Conservation (phyloP, 129 eudicot genomes). For the Flaveria brownii region DNA sequence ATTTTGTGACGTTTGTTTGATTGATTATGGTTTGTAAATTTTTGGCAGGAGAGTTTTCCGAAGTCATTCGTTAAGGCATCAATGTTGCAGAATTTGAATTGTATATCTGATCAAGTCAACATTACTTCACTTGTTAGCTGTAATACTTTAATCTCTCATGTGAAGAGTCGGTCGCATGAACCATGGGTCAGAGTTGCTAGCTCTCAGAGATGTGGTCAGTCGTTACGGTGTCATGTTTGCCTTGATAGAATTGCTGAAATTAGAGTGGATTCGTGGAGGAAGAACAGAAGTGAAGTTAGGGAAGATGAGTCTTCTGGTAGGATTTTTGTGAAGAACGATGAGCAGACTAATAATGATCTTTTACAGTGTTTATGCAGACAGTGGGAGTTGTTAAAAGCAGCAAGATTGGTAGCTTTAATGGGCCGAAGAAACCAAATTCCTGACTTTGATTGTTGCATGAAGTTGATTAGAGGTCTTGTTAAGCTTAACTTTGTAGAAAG, state of each 20-base stretch:
- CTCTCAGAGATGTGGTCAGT: constrained; percentile 23
- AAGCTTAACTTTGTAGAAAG: constrained; percentile 41
- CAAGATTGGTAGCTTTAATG: constrained; percentile 62
- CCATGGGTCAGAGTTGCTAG: constrained; percentile 27
- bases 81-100: constrained; percentile 39
- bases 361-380: constrained; percentile 54
- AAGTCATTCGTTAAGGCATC: constrained; percentile 34
- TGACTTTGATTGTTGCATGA: constrained; percentile 56
- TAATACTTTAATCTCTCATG: constrained; percentile 9
- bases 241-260: constrained; percentile 39
- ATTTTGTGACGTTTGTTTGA: constrained; percentile 1
- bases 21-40: not conserved
- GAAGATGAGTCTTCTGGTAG: constrained; percentile 41
- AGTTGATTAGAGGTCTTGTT: constrained; percentile 64
- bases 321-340: constrained; percentile 53
- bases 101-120: constrained; percentile 25
- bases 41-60: constrained; percentile 21
- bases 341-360: constrained; percentile 55
- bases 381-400: constrained; percentile 60
- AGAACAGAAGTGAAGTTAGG: constrained; percentile 5
- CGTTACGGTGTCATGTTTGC: constrained; percentile 35
- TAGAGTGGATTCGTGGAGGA: constrained; percentile 34
- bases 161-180: constrained; percentile 26
- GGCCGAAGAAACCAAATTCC: constrained; percentile 82
- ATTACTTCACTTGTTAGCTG: constrained; percentile 7